These are phyloP conservation scores for Papiliotrema fonsecae DNA, from an alignment of 1,284 basidiomycete genomes.

Conservation along the genomic window DNA sequence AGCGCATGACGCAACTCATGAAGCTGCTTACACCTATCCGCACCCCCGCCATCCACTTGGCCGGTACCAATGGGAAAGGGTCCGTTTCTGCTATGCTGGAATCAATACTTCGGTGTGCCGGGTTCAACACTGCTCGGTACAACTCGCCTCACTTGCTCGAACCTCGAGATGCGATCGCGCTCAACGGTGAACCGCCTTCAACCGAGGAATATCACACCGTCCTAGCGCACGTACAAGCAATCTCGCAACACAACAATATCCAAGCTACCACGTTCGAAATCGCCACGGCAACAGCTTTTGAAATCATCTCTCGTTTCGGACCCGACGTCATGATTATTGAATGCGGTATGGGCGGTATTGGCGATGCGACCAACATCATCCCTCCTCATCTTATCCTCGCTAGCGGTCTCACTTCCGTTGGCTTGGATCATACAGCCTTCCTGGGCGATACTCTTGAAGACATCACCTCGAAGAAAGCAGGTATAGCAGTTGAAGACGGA, in stretches of 20 bases:
- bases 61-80: constrained; percentile 97
- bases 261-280: constrained; percentile 73
- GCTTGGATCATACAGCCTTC: constrained; percentile 87
- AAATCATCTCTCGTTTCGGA: constrained; percentile 61
- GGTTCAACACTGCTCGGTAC: constrained; percentile 70
- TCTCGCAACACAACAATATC: constrained; percentile 52
- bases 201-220: constrained; percentile 54
- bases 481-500: constrained; percentile 65
- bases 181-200: constrained; percentile 60
- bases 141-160: constrained; percentile 88
- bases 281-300: constrained; percentile 71
- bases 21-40: constrained; percentile 60
- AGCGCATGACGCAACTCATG: constrained; percentile 63
- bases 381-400: constrained; percentile 64
- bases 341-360: constrained; percentile 87
- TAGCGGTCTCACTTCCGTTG: constrained; percentile 78
- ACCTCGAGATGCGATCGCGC: constrained; percentile 69
- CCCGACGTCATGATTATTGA: constrained; percentile 85
- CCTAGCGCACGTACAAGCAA: constrained; percentile 54
- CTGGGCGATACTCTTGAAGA: constrained; percentile 69
- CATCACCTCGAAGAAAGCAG: constrained; percentile 80
- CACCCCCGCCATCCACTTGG: constrained; percentile 83
- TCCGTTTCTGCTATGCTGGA: constrained; percentile 80
- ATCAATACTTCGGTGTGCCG: constrained; percentile 62
- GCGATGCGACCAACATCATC: constrained; percentile 92